phyloP scores from a whole-genome alignment of 1,284 basidiomycete genomes.

The Grifola frondosa region DNA sequence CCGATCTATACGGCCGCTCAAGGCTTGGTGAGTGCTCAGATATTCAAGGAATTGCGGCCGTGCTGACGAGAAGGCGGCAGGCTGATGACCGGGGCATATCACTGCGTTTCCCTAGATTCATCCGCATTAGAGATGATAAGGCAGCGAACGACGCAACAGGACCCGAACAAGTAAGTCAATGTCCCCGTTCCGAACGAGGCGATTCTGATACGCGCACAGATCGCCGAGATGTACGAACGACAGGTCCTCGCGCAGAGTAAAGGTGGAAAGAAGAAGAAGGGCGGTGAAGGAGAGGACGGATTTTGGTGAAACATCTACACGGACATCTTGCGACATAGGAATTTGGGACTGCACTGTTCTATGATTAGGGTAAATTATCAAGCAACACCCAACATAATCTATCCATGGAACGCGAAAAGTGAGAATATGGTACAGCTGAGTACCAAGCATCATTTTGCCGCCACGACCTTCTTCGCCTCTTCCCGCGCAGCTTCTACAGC shows the following conservation, averaged over 20 bases:
- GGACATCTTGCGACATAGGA: not conserved
- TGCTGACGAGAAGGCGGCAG: slow-evolving; percentile 38
- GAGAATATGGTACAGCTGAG: slow-evolving; percentile 3
- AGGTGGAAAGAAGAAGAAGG: slow-evolving; percentile 68
- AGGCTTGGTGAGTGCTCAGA: slow-evolving; percentile 68
- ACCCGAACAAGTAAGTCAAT: slow-evolving; percentile 87
- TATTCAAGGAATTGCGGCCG: not conserved
- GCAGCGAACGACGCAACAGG: slow-evolving; percentile 87
- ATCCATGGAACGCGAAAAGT: slow-evolving; percentile 2
- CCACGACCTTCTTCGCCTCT: slow-evolving; percentile 40
- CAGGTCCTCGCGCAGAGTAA: slow-evolving; percentile 80
- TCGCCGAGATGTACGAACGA: slow-evolving; percentile 93
- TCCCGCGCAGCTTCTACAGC: slow-evolving; percentile 45
- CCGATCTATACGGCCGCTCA: slow-evolving; percentile 98
- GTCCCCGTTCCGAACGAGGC: slow-evolving; percentile 11
- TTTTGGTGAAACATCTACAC: slow-evolving; percentile 92
- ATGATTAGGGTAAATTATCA: slow-evolving; percentile 14
- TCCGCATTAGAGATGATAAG: slow-evolving; percentile 93
- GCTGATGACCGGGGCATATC: slow-evolving; percentile 90
- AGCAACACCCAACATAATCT: slow-evolving; percentile 5
- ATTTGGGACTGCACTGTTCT: slow-evolving; percentile 6
- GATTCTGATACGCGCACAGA: slow-evolving; percentile 45
- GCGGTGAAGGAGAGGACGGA: slow-evolving; percentile 73
- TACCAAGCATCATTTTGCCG: slow-evolving; percentile 20
- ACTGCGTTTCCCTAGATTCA: slow-evolving; percentile 93